Evolutionary conservation across 257 asterid species (phyloP).

Genomic region (Solanum gracilifrons): DNA sequence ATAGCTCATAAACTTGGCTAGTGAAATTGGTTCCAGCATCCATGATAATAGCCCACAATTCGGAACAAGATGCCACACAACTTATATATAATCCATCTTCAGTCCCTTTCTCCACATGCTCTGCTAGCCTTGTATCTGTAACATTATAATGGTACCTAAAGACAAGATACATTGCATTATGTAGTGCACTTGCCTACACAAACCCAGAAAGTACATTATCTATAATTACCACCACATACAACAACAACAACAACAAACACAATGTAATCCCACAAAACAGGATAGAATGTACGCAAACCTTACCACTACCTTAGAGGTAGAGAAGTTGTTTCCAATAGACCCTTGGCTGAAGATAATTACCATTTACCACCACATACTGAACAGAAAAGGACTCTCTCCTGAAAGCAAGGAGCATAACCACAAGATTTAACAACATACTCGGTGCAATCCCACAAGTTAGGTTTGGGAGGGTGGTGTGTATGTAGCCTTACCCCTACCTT

Average conservation of each 20-base stretch:
- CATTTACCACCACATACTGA: not conserved
- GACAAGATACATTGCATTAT: not conserved
- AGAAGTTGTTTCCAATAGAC: not conserved
- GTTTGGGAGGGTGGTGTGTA: not conserved
- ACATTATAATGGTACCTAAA: constrained; percentile 39
- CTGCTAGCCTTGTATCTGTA: constrained; percentile 20
- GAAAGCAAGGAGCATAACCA: not conserved
- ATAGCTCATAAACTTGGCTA: constrained; percentile 31
- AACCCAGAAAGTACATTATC: not conserved
- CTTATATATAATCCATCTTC: constrained; percentile 29
- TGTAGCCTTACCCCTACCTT: not conserved
- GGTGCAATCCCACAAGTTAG: not conserved
- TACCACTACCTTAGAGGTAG: not conserved
- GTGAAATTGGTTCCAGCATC: constrained; percentile 37
- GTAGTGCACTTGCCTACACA: not conserved
- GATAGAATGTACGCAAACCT: not conserved
- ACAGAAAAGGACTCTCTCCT: not conserved
- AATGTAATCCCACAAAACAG: not conserved
- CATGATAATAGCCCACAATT: constrained; percentile 37
- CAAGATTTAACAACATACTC: not conserved
- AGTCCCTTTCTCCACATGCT: constrained; percentile 31
- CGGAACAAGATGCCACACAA: constrained; percentile 34
- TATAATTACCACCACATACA: not conserved
- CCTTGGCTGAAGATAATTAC: not conserved
- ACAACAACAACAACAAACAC: not conserved